These are phyloP conservation scores for Alternaria sp. DNA, from an alignment of 2,329 filamentous ascomycete genomes.

Conservation along the genomic window DNA sequence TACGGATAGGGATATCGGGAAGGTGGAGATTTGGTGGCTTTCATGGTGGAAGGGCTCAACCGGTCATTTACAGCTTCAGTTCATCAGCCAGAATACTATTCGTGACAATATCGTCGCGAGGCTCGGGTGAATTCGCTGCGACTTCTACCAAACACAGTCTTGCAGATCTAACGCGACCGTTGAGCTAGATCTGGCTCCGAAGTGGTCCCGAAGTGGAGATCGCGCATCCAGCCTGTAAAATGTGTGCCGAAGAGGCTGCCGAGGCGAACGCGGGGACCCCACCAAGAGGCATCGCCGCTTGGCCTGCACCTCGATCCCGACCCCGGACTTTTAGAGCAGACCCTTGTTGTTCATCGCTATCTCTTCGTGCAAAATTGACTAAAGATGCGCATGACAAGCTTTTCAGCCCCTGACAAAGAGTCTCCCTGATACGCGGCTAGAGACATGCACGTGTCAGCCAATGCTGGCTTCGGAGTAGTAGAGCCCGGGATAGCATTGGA, in stretches of 20 bases:
- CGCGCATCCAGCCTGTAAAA: neutral
- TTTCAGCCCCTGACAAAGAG: neutral
- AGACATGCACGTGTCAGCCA: neutral
- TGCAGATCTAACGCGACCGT: neutral
- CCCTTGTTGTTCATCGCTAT: neutral
- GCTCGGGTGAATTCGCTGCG: neutral
- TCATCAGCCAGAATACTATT: neutral
- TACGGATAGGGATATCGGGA: neutral
- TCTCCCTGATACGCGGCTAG: neutral
- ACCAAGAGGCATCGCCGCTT: neutral
- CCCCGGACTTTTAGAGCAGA: neutral
- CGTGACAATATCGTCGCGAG: neutral
- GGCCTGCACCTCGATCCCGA: neutral
- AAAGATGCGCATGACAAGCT: too few relatives aligned
- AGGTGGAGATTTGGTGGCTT: conserved; percentile 1
- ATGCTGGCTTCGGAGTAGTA: neutral
- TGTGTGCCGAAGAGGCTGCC: neutral
- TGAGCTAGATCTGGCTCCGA: neutral
- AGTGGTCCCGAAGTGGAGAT: neutral
- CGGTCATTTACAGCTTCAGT: neutral
- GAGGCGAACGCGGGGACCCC: conserved; percentile 3
- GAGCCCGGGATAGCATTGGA: neutral
- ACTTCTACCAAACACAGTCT: neutral
- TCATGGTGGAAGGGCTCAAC: neutral
- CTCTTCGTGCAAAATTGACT: too few relatives aligned